phyloP scores from a whole-genome alignment of 2,329 filamentous ascomycete genomes.

The Xylaria sp. region DNA sequence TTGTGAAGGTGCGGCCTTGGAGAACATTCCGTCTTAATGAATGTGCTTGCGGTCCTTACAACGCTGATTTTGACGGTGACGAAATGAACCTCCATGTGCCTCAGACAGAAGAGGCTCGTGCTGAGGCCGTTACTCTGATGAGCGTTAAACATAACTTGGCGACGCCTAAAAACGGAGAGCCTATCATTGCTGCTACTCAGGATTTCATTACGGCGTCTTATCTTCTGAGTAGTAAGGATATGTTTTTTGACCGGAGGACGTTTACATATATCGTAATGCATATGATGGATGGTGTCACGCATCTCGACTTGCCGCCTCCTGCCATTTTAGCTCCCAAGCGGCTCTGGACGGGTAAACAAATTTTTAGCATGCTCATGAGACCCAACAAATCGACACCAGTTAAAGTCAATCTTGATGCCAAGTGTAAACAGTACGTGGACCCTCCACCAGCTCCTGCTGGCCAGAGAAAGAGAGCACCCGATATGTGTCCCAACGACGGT shows the following conservation, averaged over 20 bases:
- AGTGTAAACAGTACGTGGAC: constrained; percentile 78
- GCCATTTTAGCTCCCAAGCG: constrained; percentile 85
- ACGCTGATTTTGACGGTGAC: constrained; percentile 98
- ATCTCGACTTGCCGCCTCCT: constrained; percentile 87
- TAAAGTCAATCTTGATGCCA: constrained; percentile 90
- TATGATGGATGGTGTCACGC: constrained; percentile 85
- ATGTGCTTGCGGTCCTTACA: constrained; percentile 98
- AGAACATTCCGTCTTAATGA: constrained; percentile 97
- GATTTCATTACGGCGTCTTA: constrained; percentile 98
- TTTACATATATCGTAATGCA: constrained; percentile 93
- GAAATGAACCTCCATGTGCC: constrained; percentile 99
- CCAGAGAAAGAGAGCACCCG: constrained; percentile 62
- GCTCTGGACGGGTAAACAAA: constrained; percentile 96
- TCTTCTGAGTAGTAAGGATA: constrained; percentile 89
- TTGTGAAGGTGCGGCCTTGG: constrained; percentile 92
- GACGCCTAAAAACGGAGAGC: constrained; percentile 97
- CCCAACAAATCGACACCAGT: constrained; percentile 87
- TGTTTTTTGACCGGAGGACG: constrained; percentile 87
- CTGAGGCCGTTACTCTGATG: constrained; percentile 96
- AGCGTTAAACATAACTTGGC: constrained; percentile 96
- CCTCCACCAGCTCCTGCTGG: constrained; percentile 64
- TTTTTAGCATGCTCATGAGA: constrained; percentile 91
- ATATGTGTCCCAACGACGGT: constrained; percentile 86
- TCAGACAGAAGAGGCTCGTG: constrained; percentile 94
- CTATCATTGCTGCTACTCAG: constrained; percentile 98